phyloP scores from a whole-genome alignment of 2,329 filamentous ascomycete species.

The Exophiala lecanii-corni region DNA sequence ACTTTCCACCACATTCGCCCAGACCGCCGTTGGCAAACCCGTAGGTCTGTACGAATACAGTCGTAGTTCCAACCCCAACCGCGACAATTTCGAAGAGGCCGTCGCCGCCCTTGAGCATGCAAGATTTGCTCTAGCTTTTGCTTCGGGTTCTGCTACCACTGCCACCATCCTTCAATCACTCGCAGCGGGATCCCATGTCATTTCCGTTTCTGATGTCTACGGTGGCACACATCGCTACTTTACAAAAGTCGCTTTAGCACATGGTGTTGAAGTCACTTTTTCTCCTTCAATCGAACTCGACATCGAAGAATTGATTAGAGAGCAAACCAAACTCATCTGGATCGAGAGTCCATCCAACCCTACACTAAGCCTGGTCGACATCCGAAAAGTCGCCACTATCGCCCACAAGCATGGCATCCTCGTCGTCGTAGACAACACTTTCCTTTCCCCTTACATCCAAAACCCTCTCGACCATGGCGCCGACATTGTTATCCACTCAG shows the following conservation, averaged over 20 bases:
- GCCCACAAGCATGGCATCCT: conserved; percentile 85
- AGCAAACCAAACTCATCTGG: conserved; percentile 89
- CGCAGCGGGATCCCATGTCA: conserved; percentile 83
- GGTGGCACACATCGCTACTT: conserved; percentile 98
- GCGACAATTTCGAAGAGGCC: conserved; percentile 87
- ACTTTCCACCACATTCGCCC: conserved; percentile 93
- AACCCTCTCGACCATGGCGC: conserved; percentile 93
- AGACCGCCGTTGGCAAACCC: conserved; percentile 79
- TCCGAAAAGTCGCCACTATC: conserved; percentile 73
- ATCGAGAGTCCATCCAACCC: conserved; percentile 96
- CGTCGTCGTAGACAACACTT: conserved; percentile 99
- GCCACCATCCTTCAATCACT: conserved; percentile 90
- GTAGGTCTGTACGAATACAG: conserved; percentile 91
- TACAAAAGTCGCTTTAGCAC: conserved; percentile 91
- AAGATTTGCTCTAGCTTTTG: conserved; percentile 87
- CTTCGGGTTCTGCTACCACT: conserved; percentile 88
- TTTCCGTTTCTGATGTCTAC: conserved; percentile 96
- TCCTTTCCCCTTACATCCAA: conserved; percentile 92
- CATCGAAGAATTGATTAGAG: conserved; percentile 73
- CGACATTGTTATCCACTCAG: conserved; percentile 93
- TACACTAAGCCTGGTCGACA: conserved; percentile 87
- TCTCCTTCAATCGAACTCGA: conserved; percentile 88
- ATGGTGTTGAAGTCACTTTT: conserved; percentile 92
- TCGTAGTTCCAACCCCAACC: conserved; percentile 88
- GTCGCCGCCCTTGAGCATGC: conserved; percentile 91